Percentiles rank a stretch among this genome's conserved stretches.
Evolutionary conservation across 441 rosid genomes (phyloP).

Genomic region (Erysimum pusillum): DNA sequence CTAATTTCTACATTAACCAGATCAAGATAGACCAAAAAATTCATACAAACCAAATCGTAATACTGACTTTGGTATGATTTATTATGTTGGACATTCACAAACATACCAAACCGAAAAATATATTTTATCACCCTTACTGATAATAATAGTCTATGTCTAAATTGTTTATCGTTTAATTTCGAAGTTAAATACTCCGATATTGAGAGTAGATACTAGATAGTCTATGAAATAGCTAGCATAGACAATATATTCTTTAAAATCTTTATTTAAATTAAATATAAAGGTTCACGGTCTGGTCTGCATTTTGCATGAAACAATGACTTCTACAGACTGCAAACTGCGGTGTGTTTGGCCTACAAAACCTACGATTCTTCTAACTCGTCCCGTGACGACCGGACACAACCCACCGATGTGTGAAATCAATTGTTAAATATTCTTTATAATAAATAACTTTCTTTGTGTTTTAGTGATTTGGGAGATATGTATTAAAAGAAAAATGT

Average conservation of each 20-base stretch:
- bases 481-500: not conserved
- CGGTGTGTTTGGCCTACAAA: slow-evolving; percentile 38
- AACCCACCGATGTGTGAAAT: slow-evolving; percentile 16
- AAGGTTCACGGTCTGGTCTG: slow-evolving; percentile 22
- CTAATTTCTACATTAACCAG: not conserved
- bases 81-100: slow-evolving; percentile 17
- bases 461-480: not conserved
- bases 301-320: slow-evolving; percentile 30
- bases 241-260: not conserved
- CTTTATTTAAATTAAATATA: not conserved
- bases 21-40: not conserved
- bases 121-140: not conserved
- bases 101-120: slow-evolving; percentile 3
- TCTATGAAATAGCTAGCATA: too few relatives aligned
- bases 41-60: not conserved
- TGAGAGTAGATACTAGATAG: too few relatives aligned
- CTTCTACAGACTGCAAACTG: slow-evolving; percentile 36
- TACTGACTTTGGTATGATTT: not conserved
- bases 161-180: not conserved
- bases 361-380: slow-evolving; percentile 36
- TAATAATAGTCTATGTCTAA: not conserved
- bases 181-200: not conserved
- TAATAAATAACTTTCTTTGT: not conserved
- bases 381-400: slow-evolving; percentile 46
- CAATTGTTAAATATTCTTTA: not conserved